These are phyloP conservation scores for Gracilariopsis chorda DNA, from an alignment of 23 red algal species.

Conservation along the genomic window DNA sequence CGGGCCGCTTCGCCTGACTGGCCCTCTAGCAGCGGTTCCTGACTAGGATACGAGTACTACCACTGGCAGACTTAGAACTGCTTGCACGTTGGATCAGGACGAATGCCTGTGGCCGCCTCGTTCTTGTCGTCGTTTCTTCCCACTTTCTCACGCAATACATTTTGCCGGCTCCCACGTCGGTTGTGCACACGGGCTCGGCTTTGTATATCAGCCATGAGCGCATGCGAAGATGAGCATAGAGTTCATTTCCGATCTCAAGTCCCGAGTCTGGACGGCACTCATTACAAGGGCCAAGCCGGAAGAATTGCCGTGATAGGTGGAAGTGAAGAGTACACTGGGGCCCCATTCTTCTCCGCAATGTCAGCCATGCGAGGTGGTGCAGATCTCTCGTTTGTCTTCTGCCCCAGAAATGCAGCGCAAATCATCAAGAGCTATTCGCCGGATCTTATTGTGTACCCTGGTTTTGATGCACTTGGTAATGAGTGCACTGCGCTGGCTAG, in stretches of 20 bases:
- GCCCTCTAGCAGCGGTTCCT: too few species aligned
- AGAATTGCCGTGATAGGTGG: constrained; percentile 85
- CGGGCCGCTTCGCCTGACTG: too few species aligned
- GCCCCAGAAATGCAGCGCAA: constrained; percentile 33
- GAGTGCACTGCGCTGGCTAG: neutral
- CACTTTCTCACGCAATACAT: too few species aligned
- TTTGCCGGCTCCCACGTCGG: too few species aligned
- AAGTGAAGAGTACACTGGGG: constrained; percentile 81
- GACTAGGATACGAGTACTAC: too few species aligned
- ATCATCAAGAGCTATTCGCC: constrained; percentile 83
- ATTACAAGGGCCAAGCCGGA: constrained; percentile 81
- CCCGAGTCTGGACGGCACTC: neutral
- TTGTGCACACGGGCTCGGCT: too few species aligned
- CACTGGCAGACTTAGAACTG: too few species aligned
- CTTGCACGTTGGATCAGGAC: too few species aligned
- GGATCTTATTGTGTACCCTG: constrained; percentile 83
- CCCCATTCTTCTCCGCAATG: constrained; percentile 85
- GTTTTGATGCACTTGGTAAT: neutral
- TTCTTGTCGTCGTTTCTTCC: too few species aligned
- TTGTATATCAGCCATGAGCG: too few species aligned
- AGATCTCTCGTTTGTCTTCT: constrained; percentile 77
- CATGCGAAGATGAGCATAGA: too few species aligned
- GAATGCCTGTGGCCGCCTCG: too few species aligned
- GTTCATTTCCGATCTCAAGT: neutral
- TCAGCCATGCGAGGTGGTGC: constrained; percentile 70